Percentiles rank a stretch among this genome's conserved stretches.
phyloP scores from a whole-genome alignment of 1,284 basidiomycete genomes.

The Vanrija sp. region DNA sequence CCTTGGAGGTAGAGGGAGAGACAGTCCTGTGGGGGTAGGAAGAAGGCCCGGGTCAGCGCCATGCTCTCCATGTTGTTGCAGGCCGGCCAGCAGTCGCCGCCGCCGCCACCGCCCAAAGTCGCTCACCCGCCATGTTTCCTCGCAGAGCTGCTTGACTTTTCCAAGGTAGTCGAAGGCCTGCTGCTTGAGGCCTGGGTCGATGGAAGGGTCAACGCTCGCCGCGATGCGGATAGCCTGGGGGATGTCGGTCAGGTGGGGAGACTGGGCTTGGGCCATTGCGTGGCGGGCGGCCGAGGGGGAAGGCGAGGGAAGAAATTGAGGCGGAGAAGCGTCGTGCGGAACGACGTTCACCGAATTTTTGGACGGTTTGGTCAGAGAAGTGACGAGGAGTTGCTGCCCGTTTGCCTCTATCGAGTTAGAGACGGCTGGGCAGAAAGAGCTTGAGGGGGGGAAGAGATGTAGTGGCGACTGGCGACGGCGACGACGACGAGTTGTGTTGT shows the following conservation, averaged over 20 bases:
- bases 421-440: no score
- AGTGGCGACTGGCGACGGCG: no score
- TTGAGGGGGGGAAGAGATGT: no score
- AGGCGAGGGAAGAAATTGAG: no score
- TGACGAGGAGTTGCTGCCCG: no score
- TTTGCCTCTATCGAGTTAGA: no score
- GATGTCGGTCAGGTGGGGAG: slow-evolving; percentile 44
- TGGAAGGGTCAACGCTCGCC: slow-evolving; percentile 34
- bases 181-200: slow-evolving; percentile 40
- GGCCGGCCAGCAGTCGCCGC: background rate
- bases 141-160: slow-evolving; percentile 45
- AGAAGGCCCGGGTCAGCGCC: background rate
- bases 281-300: no score
- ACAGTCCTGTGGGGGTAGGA: slow-evolving; percentile 37
- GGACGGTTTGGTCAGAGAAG: no score
- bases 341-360: no score
- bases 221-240: slow-evolving; percentile 49
- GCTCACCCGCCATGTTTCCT: slow-evolving; percentile 50
- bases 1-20: slow-evolving; percentile 49
- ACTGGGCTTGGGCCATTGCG: slow-evolving; percentile 24
- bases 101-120: background rate
- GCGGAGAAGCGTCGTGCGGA: no score
- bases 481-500: no score
- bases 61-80: background rate
- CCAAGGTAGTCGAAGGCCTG: slow-evolving; percentile 47